phyloP scores from a whole-genome alignment of 257 asterid species.

The Solanum ahanhuiri region DNA sequence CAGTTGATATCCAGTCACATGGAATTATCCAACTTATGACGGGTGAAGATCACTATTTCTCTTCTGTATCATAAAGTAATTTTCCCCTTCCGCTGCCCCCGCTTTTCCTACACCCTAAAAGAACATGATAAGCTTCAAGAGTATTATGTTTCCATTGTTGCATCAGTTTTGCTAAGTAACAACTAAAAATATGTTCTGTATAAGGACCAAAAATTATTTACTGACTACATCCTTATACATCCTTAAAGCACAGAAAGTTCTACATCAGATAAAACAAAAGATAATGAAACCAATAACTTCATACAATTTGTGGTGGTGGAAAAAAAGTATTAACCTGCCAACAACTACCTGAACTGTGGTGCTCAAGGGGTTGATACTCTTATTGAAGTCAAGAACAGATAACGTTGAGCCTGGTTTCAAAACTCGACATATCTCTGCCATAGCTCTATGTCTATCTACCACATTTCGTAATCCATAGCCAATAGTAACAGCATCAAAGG shows the following conservation, averaged over 20 bases:
- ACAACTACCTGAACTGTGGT: constrained; percentile 50
- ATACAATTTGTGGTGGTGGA: not conserved
- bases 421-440: constrained; percentile 62
- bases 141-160: not conserved
- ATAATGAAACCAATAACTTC: not conserved
- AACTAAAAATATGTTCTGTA: not conserved
- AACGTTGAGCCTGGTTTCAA: constrained; percentile 63
- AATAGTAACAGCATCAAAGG: constrained; percentile 73
- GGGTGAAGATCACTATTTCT: not conserved
- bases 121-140: not conserved
- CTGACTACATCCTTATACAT: not conserved
- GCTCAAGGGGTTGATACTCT: constrained; percentile 38
- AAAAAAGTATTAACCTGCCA: not conserved
- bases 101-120: not conserved
- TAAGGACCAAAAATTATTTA: not conserved
- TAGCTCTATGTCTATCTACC: constrained; percentile 48
- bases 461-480: constrained; percentile 81
- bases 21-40: not conserved
- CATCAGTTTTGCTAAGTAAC: not conserved
- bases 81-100: not conserved
- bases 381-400: constrained; percentile 84
- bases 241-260: not conserved
- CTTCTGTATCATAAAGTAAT: not conserved
- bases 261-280: not conserved
- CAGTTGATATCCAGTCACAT: not conserved